Base-by-base conservation (phyloP, 2,329 filamentous ascomycete genomes). In the Cercospora canescens region DNA sequence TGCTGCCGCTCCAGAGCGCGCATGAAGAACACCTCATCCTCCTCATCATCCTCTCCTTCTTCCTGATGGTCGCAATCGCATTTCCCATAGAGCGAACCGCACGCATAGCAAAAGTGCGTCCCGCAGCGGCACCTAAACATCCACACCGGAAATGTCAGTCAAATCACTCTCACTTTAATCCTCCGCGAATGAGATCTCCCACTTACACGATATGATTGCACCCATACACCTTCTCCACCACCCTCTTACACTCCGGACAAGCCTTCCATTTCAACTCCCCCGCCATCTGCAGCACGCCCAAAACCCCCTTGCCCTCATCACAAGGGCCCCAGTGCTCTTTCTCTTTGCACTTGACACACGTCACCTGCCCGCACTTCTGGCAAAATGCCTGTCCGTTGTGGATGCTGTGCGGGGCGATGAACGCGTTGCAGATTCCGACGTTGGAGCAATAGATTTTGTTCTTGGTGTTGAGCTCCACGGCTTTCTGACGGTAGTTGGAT, bases 341-440 rank as follows among this genome's bases (percentile, higher is more conserved):
- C 45, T 69, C 66, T 57, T 67, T 70, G 55, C 70, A 72, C 30
- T 63, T 67, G 16, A 58, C 55, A 52, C 70, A 72, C 4, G 69
- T 72, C 14, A 62, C 60, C 18, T 52, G 52, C 9, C 34, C 26
- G 54, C 70, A 71, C 18, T 70, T 66, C 63, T 71, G 70, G 57
- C 70, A 72, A 37, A 66, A 66, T 3, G 64, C 69, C 55, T 71
- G 45, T 12, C 61, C 66, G 60, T 72, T 71, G 59, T 71, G 67
- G 30, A 71, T 69, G 63, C 69, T 70, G 39, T 70, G 66, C 6
- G 64, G 66, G 3, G 62, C 61, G 16, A 72, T 66, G 52, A 71
- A 70, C n/a, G 52, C 56, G 35, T 62, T 67, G 60, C 66, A 71
- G 7, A 21, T 52, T 3, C 21, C 45, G 7, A 26, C 14, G 14